Base-by-base conservation (phyloP, 305 asterid species). In the Fraxinus xanthoxyloides region DNA sequence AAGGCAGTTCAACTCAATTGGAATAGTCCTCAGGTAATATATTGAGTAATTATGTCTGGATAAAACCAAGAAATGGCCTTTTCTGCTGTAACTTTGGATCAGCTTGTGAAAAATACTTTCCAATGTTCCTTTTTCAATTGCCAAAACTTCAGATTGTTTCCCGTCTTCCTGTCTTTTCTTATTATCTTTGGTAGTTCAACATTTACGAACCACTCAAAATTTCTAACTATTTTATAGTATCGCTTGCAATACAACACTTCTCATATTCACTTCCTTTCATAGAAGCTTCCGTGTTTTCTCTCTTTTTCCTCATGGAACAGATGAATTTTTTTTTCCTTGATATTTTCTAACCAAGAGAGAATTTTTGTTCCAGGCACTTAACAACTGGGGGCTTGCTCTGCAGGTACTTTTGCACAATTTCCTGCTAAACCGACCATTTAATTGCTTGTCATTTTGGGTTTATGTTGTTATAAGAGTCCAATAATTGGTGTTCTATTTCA, bases 361-460 rank as follows among this genome's bases (percentile, higher is more conserved):
- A 81, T 84, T 36, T 15, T 30, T 70, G 61, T 74, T 83, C 82
- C 93, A 95, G 99, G 99, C 98, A 63, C 97, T 97, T 80, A 97
- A 97, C 92, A 97, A 97, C 89, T 95, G 98, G 99, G 98, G 99
- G 79, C 98, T 97, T 90, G 99, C 99, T 80, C 90, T 97, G 87
- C 98, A 97, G 99, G 99, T 97, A 89, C 78, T 35, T 84, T 83
- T 61, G 63, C 82, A 10, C 2, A 26, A 15, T 63, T 76, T 80
- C 73, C 63, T 59, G 48, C 84, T 40, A 32, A 77, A 76, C 61
- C 78, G 75, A 72, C 24, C 38, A 13, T 10, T 61, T 72, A 69
- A 69, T 30, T 21, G 30, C 77, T 36, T 19, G 56, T 32, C 3
- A 30, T 74, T 79, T 61, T 67, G 38, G 19, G 61, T 51, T 77